Evolutionary conservation across 1,284 basidiomycete genomes (phyloP).

Genomic region (Cutaneotrichosporon sp.): DNA sequence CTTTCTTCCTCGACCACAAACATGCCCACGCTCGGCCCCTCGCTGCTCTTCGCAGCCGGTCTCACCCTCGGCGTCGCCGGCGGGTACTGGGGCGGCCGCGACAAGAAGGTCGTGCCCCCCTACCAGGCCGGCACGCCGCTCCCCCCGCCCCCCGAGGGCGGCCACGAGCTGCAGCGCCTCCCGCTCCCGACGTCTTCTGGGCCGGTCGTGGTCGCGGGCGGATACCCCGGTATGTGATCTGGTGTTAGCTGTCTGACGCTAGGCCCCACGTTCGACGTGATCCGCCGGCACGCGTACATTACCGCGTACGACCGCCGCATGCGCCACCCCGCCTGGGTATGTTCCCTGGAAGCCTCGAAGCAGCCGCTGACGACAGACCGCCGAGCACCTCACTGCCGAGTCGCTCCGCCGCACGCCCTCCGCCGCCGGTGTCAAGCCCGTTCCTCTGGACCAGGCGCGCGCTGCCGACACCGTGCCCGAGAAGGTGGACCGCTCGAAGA

Average conservation of each 20-base stretch:
- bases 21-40: constrained; percentile 51
- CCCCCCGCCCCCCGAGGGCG: constrained; percentile 32
- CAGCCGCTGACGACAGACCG: constrained; percentile 63
- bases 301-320: constrained; percentile 88
- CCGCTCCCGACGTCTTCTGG: constrained; percentile 38
- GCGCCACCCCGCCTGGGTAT: constrained; percentile 89
- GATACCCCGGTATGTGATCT: constrained; percentile 41
- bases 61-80: constrained; percentile 50
- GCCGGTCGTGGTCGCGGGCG: constrained; percentile 38
- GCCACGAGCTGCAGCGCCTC: constrained; percentile 22
- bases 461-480: constrained; percentile 44
- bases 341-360: constrained; percentile 27
- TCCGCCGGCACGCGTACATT: constrained; percentile 79
- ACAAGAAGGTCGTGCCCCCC: constrained; percentile 9
- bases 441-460: constrained; percentile 41
- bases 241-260: constrained; percentile 13
- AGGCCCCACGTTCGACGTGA: constrained; percentile 82
- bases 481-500: constrained; percentile 70
- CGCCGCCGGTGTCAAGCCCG: constrained; percentile 28
- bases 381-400: constrained; percentile 81
- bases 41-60: constrained; percentile 52
- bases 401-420: constrained; percentile 63
- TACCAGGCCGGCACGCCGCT: constrained; percentile 17
- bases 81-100: constrained; percentile 38
- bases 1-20: constrained; percentile 4